Evolutionary conservation across 2,329 filamentous ascomycete genomes (phyloP).

Genomic region (Orbilia javanica): DNA sequence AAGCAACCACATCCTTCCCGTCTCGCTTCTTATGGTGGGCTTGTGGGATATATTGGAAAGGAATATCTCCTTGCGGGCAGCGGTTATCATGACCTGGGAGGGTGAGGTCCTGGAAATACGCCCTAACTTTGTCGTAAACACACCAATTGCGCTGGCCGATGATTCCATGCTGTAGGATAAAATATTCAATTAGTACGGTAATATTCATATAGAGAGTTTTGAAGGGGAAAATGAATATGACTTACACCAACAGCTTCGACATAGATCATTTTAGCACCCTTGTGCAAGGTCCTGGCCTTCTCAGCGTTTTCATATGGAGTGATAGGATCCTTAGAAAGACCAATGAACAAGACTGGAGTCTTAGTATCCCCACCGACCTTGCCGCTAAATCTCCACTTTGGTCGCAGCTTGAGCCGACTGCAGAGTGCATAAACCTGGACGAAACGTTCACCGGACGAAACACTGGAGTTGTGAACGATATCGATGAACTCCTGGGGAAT

Average conservation of each 20-base stretch:
- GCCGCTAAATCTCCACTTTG: conserved; percentile 47
- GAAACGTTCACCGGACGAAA: conserved; percentile 36
- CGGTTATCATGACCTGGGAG: conserved; percentile 53
- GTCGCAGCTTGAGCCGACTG: conserved; percentile 25
- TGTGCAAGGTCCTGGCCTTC: conserved; percentile 16
- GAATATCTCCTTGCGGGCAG: conserved; percentile 15
- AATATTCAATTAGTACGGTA: conserved; percentile 18
- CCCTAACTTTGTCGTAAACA: conserved; percentile 39
- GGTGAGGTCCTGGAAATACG: conserved; percentile 44
- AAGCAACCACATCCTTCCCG: background rate
- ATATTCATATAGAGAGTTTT: background rate
- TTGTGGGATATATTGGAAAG: conserved; percentile 26
- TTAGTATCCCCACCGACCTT: conserved; percentile 37
- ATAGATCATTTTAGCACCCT: conserved; percentile 49
- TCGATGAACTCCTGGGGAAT: conserved; percentile 30
- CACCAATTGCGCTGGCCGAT: conserved; percentile 37
- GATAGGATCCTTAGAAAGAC: conserved; percentile 39
- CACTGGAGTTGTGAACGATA: conserved; percentile 5
- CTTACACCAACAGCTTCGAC: conserved; percentile 55
- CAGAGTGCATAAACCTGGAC: conserved; percentile 37
- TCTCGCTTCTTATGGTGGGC: conserved; percentile 19
- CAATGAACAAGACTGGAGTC: conserved; percentile 43
- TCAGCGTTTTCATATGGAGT: conserved; percentile 50
- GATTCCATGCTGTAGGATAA: conserved; percentile 33
- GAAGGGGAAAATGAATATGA: background rate